Percentiles rank a stretch among this genome's conserved stretches.
Conservation (phyloP, 2,329 filamentous ascomycete species). For the Graphiopsis chlorocephala region DNA sequence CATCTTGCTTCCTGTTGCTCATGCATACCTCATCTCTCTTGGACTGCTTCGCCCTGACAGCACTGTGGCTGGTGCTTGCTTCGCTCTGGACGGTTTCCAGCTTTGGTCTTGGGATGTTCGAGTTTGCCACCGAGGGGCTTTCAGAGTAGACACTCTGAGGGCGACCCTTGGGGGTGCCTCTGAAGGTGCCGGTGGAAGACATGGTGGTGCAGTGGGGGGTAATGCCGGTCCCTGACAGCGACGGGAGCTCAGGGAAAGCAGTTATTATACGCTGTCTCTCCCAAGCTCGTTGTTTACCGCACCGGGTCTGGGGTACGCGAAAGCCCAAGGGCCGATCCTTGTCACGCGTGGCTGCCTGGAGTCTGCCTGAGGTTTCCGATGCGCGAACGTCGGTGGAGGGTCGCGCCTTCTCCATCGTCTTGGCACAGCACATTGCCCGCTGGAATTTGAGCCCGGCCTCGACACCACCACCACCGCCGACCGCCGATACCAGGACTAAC, state of each 20-base stretch:
- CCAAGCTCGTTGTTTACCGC: not conserved
- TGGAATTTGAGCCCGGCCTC: no score
- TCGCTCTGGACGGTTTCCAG: conserved; percentile 59
- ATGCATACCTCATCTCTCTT: conserved; percentile 90
- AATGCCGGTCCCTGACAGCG: not conserved
- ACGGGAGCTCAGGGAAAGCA: not conserved
- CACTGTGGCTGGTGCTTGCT: conserved; percentile 72
- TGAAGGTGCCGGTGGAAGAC: conserved; percentile 63
- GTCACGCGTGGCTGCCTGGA: not conserved
- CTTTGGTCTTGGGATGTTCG: conserved; percentile 64
- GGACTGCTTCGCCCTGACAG: conserved; percentile 91
- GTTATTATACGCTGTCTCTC: not conserved
- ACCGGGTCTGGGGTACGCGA: no score
- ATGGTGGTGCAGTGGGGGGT: conserved; percentile 39
- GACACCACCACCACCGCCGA: conserved; percentile 12
- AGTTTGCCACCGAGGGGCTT: conserved; percentile 53
- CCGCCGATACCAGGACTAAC: conserved; percentile 16
- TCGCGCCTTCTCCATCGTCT: no score
- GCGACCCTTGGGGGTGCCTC: conserved; percentile 64
- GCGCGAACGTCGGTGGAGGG: no score
- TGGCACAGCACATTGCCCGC: no score
- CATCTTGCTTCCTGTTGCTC: not conserved
- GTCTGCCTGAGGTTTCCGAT: no score
- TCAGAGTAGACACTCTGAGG: conserved; percentile 48
- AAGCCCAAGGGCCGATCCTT: not conserved